These are phyloP conservation scores for Moricandia moricandioides DNA, from an alignment of 345 rosid genomes.

Conservation along the genomic window DNA sequence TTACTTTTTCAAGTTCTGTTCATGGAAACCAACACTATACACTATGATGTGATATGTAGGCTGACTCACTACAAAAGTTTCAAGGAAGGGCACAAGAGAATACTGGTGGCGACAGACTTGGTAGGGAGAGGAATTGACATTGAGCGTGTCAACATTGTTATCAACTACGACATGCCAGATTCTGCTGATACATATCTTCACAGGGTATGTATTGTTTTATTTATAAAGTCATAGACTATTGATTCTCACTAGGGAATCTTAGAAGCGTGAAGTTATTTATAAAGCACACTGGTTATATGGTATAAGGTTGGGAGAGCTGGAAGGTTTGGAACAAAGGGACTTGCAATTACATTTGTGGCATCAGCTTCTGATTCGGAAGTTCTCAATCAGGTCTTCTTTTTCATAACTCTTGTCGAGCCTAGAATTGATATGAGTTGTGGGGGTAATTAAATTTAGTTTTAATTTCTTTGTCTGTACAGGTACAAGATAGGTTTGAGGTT, in stretches of 20 bases:
- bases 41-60: constrained; percentile 45
- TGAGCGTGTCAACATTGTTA: constrained; percentile 95
- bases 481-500: constrained; percentile 92
- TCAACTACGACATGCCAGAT: constrained; percentile 99
- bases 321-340: constrained; percentile 98
- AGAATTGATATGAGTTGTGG: no score
- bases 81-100: constrained; percentile 98
- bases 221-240: background rate
- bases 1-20: background rate
- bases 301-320: constrained; percentile 98
- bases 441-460: no score
- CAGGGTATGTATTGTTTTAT: constrained; percentile 48
- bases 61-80: constrained; percentile 93
- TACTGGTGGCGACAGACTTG: constrained; percentile 96
- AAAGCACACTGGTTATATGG: background rate
- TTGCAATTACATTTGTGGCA: constrained; percentile 93
- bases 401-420: background rate
- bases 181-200: constrained; percentile 97
- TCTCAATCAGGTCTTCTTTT: constrained; percentile 73
- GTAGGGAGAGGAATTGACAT: constrained; percentile 98
- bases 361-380: constrained; percentile 88
- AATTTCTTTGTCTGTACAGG: constrained; percentile 43
- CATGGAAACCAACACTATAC: background rate
- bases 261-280: background rate
- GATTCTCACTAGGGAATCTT: background rate